These are phyloP conservation scores for Saxophila tyrrhenica DNA, from an alignment of 495 filamentous ascomycete species.

Conservation along the genomic window DNA sequence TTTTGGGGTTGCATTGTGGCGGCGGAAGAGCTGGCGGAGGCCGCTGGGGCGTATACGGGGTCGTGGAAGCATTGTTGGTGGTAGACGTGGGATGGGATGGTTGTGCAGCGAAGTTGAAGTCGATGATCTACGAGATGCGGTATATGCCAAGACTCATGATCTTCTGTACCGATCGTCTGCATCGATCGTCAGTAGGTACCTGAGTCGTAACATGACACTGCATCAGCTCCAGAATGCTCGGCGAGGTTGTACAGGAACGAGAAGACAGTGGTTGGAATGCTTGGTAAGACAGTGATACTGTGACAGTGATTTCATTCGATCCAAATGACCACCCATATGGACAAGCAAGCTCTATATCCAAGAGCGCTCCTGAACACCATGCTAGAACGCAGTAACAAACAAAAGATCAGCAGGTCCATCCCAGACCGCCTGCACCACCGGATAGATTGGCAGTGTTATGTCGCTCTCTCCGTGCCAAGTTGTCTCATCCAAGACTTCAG, in stretches of 20 bases:
- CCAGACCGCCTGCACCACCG: neutral
- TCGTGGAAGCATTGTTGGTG: slow-evolving; percentile 11
- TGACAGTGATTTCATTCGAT: neutral
- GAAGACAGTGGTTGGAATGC: too few relatives aligned
- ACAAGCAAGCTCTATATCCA: neutral
- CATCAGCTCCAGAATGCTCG: too few relatives aligned
- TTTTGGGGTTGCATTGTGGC: slow-evolving; percentile 1
- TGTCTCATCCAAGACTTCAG: neutral
- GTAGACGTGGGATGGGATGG: neutral
- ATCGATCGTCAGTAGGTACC: too few relatives aligned
- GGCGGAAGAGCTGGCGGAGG: slow-evolving; percentile 1
- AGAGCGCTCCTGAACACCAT: neutral
- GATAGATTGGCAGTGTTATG: too few relatives aligned
- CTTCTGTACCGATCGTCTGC: too few relatives aligned
- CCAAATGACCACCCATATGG: neutral
- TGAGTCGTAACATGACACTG: neutral
- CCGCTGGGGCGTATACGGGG: slow-evolving; percentile 9
- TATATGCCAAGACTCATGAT: neutral
- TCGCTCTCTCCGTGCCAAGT: too few relatives aligned
- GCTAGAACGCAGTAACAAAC: slow-evolving; percentile 1
- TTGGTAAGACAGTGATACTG: too few relatives aligned
- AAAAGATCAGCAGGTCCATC: neutral
- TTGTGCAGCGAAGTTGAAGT: neutral
- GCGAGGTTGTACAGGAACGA: too few relatives aligned
- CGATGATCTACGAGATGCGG: neutral